A percentile compares a stretch with the other conserved stretches of the same genome.
phyloP scores from a whole-genome alignment of 805 yeast species.

The Saccharomycopsis fibuligera region DNA sequence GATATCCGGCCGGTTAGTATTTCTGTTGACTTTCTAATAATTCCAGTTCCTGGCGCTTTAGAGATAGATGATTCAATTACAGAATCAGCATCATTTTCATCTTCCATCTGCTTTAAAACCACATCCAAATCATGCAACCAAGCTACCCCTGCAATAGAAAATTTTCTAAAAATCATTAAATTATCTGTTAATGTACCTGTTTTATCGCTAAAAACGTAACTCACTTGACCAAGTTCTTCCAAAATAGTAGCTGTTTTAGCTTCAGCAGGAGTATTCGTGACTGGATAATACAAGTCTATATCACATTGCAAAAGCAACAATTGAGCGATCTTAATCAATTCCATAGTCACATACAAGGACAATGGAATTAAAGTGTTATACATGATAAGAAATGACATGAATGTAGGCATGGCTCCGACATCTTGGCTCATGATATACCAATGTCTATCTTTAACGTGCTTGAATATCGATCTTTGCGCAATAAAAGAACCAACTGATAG shows the following conservation, averaged over 20 bases:
- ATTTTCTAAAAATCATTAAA: constrained; percentile 83
- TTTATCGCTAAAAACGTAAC: constrained; percentile 90
- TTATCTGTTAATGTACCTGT: constrained; percentile 97
- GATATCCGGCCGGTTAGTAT: background rate
- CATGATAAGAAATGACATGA: constrained; percentile 97
- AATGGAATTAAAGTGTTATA: constrained; percentile 93
- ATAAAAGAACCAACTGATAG: constrained; percentile 76
- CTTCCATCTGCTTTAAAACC: constrained; percentile 28
- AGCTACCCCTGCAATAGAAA: constrained; percentile 80
- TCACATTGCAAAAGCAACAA: constrained; percentile 78
- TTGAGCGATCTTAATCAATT: constrained; percentile 86
- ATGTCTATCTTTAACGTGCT: constrained; percentile 31
- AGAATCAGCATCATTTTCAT: constrained; percentile 19
- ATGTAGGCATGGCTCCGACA: constrained; percentile 80
- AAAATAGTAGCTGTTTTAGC: constrained; percentile 92
- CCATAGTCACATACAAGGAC: constrained; percentile 94
- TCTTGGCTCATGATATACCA: constrained; percentile 76
- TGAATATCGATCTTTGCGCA: constrained; percentile 58
- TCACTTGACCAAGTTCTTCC: constrained; percentile 95
- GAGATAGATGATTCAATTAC: background rate
- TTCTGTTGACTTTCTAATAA: background rate
- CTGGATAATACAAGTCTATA: constrained; percentile 87
- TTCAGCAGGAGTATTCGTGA: constrained; percentile 84
- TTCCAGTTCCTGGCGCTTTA: background rate
- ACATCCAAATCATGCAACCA: constrained; percentile 78